phyloP scores from a whole-genome alignment of 2,329 filamentous ascomycete genomes.

The Botrytis aclada region DNA sequence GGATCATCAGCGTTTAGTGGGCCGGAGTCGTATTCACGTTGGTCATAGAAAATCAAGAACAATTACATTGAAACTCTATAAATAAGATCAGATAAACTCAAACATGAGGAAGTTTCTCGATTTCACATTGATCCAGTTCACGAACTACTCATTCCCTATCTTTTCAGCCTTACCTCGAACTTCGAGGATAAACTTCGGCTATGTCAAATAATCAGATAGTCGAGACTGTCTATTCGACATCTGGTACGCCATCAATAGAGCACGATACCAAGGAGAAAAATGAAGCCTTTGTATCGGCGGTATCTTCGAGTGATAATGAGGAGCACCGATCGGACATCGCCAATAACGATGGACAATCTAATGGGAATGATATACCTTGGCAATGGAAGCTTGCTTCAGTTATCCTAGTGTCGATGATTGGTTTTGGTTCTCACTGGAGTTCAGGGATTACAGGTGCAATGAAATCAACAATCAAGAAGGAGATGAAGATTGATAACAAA shows the following conservation, averaged over 20 bases:
- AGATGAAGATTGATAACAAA: conserved; percentile 57
- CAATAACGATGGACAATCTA: background rate
- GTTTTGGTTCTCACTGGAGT: conserved; percentile 60
- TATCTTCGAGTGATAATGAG: background rate
- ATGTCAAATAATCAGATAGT: background rate
- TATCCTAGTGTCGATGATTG: conserved; percentile 51
- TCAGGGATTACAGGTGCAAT: conserved; percentile 58
- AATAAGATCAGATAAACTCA: background rate
- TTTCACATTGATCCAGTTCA: background rate
- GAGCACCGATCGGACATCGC: background rate
- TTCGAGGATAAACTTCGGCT: background rate
- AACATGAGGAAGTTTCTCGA: background rate
- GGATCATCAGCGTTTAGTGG: background rate
- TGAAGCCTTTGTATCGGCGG: background rate
- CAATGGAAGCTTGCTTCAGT: conserved; percentile 44
- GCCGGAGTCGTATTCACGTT: background rate
- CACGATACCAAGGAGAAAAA: background rate
- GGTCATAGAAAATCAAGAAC: background rate
- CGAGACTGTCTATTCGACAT: background rate
- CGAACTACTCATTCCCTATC: background rate
- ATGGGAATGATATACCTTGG: conserved; percentile 25
- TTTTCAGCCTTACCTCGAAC: background rate
- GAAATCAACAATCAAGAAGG: conserved; percentile 59
- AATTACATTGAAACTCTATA: background rate
- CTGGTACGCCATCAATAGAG: background rate